Base-by-base conservation (phyloP, 768 basidiomycete species). In the Amanita thiersii region DNA sequence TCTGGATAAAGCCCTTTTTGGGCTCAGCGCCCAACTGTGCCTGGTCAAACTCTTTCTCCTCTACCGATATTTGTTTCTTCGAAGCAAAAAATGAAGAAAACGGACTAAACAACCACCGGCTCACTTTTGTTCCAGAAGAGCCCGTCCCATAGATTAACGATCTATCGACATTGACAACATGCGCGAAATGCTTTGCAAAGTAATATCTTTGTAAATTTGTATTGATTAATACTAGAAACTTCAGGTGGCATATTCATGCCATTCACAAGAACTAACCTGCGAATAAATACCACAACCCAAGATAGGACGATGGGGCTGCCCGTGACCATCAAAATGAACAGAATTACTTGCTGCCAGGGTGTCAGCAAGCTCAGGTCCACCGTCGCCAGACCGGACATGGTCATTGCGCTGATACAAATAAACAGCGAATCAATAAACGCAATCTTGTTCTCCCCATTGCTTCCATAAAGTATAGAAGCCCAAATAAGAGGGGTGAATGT, bases 391-490 rank as follows among this genome's bases (percentile, higher is more conserved):
- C 86, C 86, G 63, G 79, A 86, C 43, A 86, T 81, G 4, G 80
- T 79, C 67, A 89, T 77, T 10, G 84, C 77, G 57, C 79, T 84
- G 53, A 86, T 75, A 44, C 76, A 84, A 58, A 75, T 76, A 68
- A 79, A 92, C 24, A 91, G 70, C 3, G 77, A 71, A 55, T 92
- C 89, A 56, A 88, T 68, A 57, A 86, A 92, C 14, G 74, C 52
- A 26, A 91, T 73, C 33, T 73, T 78, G 52, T 73, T 75, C 35
- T 64, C 61, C 31, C 85, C 89, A 68, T 91, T 91, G 61, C 73
- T 75, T 18, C 79, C 88, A 53, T 86, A 96, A 53, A 96, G 76
- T 39, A 97, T 79, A 26, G 63, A 78, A 14, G 87, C 86, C 48
- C 77, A 75, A 40, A 92, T 63, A 49, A 96, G 68, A 2, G 93